These are phyloP conservation scores for Deinandra increscens DNA, from an alignment of 129 eudicot genomes.

Conservation along the genomic window DNA sequence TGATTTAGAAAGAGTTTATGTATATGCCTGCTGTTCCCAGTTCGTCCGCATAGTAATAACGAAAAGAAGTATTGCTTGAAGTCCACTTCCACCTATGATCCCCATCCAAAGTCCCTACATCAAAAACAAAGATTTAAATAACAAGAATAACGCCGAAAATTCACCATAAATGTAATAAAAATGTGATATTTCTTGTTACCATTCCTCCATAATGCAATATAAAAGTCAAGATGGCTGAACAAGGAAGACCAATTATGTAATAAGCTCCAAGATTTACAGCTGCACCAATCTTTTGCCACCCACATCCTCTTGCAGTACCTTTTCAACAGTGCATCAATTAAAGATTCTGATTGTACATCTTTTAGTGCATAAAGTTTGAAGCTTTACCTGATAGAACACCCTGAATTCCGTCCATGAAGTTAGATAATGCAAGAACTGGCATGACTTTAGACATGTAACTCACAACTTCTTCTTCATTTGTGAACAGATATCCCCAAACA, in stretches of 20 bases:
- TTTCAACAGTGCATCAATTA: neutral
- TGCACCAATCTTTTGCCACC: slow-evolving; percentile 58
- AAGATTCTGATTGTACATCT: neutral
- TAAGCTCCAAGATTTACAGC: slow-evolving; percentile 49
- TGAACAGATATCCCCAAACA: slow-evolving; percentile 40
- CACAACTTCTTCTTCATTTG: slow-evolving; percentile 49
- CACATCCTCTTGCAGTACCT: slow-evolving; percentile 61
- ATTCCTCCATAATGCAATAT: slow-evolving; percentile 41
- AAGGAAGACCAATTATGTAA: slow-evolving; percentile 47
- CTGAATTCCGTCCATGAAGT: slow-evolving; percentile 48
- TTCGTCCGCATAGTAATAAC: slow-evolving; percentile 34
- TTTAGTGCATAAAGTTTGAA: neutral
- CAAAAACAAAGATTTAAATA: neutral
- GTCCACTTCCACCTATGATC: slow-evolving; percentile 41
- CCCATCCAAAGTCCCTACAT: slow-evolving; percentile 54
- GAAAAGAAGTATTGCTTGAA: slow-evolving; percentile 37
- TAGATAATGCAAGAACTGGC: slow-evolving; percentile 46
- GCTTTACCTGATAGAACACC: slow-evolving; percentile 45
- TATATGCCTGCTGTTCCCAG: slow-evolving; percentile 39
- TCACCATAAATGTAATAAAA: neutral
- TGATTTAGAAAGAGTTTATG: neutral
- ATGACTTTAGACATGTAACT: slow-evolving; percentile 27
- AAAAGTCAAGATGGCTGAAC: slow-evolving; percentile 40
- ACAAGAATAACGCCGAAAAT: neutral
- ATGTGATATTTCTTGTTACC: slow-evolving; percentile 18